Conservation (phyloP, 2,329 filamentous ascomycete genomes). For the Dactylellina leptospora region DNA sequence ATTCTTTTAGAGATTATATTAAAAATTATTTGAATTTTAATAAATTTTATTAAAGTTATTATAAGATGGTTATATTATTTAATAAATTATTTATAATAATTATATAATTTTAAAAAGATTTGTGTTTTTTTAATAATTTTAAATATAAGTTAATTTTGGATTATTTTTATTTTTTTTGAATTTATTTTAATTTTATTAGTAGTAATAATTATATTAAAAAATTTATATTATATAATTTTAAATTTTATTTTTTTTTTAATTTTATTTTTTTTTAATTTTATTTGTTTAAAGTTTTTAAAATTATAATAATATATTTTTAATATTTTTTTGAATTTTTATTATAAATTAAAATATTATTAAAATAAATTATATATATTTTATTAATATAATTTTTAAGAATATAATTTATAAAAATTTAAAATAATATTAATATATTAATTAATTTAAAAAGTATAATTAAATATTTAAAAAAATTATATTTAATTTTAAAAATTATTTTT, state of each 20-base stretch:
- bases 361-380: background rate
- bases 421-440: background rate
- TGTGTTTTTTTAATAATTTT: background rate
- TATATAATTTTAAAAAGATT: slow-evolving; percentile 5
- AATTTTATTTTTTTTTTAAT: background rate
- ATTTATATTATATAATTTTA: background rate
- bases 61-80: slow-evolving; percentile 18
- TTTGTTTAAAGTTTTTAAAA: background rate
- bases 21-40: slow-evolving; percentile 9
- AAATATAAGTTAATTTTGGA: slow-evolving; percentile 36
- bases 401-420: background rate
- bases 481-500: background rate
- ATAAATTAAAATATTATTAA: background rate
- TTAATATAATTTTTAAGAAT: background rate
- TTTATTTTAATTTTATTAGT: slow-evolving; percentile 19
- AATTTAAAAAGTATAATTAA: background rate
- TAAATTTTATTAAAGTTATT: slow-evolving; percentile 18
- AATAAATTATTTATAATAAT: slow-evolving; percentile 11
- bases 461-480: background rate
- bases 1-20: background rate
- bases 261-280: background rate
- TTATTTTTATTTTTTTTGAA: slow-evolving; percentile 23
- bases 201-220: slow-evolving; percentile 1
- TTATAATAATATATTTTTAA: background rate
- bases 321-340: background rate